Percentiles rank a stretch among this genome's conserved stretches.
phyloP scores from a whole-genome alignment of 2,329 filamentous ascomycete species.

The Pseudogymnoascus sp. region DNA sequence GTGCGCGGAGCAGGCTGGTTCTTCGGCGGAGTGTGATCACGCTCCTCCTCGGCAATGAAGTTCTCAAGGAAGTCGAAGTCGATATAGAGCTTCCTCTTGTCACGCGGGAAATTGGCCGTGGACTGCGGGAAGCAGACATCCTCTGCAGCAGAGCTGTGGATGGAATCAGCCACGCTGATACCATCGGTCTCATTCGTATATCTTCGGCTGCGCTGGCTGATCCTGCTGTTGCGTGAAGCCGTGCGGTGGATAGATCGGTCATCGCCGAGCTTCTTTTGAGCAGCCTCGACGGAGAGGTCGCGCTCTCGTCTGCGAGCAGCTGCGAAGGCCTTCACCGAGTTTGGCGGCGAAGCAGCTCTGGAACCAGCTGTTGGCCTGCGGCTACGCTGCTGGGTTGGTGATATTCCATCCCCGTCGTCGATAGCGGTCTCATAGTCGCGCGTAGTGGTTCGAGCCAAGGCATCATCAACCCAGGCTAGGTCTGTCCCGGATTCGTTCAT shows the following conservation, averaged over 20 bases:
- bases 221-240: conserved; percentile 53
- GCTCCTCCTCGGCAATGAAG: conserved; percentile 64
- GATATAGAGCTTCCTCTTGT: conserved; percentile 72
- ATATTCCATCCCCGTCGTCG: conserved; percentile 42
- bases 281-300: conserved; percentile 46
- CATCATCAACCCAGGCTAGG: conserved; percentile 34
- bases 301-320: conserved; percentile 81
- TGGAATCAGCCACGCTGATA: conserved; percentile 52
- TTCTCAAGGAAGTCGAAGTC: conserved; percentile 93
- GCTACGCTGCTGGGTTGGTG: conserved; percentile 37
- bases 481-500: conserved; percentile 26
- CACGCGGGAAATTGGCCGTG: conserved; percentile 56
- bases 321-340: conserved; percentile 96
- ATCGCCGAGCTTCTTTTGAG: conserved; percentile 29
- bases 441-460: conserved; percentile 41
- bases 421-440: conserved; percentile 61
- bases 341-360: conserved; percentile 78
- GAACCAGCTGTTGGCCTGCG: conserved; percentile 50
- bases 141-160: conserved; percentile 67
- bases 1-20: conserved; percentile 25
- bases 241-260: conserved; percentile 60
- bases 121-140: conserved; percentile 82
- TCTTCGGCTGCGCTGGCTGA: conserved; percentile 45
- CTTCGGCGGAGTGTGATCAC: conserved; percentile 31
- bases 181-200: conserved; percentile 56